Evolutionary conservation across 2,329 filamentous ascomycete species (phyloP).

Genomic region (Ophiostoma novo-ulmi): DNA sequence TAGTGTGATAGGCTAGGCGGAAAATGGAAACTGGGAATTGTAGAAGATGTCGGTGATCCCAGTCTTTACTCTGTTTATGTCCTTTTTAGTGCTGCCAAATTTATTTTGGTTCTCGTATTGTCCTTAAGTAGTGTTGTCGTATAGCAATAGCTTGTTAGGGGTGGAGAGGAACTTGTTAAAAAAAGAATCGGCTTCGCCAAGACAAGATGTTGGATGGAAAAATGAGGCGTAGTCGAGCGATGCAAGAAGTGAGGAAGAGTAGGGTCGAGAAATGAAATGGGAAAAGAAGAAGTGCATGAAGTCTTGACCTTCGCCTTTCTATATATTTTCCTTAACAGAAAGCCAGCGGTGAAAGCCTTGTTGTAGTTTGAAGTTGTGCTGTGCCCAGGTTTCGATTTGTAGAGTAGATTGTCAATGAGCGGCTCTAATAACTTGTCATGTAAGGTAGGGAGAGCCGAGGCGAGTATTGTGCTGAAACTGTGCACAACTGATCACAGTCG

Average conservation of each 20-base stretch:
- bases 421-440: neutral
- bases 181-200: conserved; percentile 4
- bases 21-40: neutral
- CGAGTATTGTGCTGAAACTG: neutral
- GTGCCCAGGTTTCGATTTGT: neutral
- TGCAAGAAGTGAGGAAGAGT: neutral
- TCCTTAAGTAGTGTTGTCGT: neutral
- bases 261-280: neutral
- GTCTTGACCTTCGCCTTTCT: neutral
- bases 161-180: neutral
- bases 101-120: conserved; percentile 8
- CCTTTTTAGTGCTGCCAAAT: neutral
- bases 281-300: neutral
- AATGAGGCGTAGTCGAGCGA: neutral
- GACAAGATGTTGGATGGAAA: neutral
- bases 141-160: conserved; percentile 5
- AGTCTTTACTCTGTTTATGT: neutral
- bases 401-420: neutral
- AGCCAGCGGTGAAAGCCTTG: conserved; percentile 12
- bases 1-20: neutral
- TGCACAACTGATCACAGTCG: neutral
- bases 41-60: neutral
- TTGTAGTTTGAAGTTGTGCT: neutral
- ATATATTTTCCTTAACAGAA: neutral
- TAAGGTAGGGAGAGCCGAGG: neutral